phyloP scores from a whole-genome alignment of 2,329 filamentous ascomycete genomes.

The Colletotrichum destructivum region DNA sequence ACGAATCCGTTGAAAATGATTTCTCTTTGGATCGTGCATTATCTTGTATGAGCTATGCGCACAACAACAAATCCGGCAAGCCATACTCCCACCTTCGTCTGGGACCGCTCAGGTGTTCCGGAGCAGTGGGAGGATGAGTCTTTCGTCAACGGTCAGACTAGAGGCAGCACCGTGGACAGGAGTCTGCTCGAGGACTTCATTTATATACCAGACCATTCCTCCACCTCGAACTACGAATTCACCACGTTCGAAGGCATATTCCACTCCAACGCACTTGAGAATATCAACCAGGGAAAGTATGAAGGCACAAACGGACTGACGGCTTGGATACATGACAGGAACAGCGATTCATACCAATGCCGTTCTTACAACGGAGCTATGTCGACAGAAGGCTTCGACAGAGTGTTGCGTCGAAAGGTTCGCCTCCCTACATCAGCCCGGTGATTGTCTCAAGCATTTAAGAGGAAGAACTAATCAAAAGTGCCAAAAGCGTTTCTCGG shows the following conservation, averaged over 20 bases:
- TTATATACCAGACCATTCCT: neutral
- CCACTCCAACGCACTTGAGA: too few relatives aligned
- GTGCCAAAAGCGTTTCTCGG: too few relatives aligned
- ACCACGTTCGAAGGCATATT: neutral
- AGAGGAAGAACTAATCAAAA: too few relatives aligned
- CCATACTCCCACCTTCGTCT: neutral
- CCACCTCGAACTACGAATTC: neutral
- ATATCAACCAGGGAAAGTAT: too few relatives aligned
- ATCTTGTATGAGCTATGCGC: neutral
- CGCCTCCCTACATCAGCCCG: too few relatives aligned
- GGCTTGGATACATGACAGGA: neutral
- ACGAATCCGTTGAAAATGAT: neutral
- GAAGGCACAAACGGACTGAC: too few relatives aligned
- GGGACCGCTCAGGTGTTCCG: neutral
- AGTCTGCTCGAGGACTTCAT: neutral
- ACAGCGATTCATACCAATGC: neutral
- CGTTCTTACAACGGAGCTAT: neutral
- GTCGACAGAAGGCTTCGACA: neutral
- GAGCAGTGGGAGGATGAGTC: neutral
- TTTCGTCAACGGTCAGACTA: neutral
- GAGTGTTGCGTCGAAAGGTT: too few relatives aligned
- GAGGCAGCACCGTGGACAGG: neutral
- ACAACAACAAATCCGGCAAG: neutral
- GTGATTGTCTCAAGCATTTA: too few relatives aligned
- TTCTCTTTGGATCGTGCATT: fast-evolving